Base-by-base conservation (phyloP, 345 rosid genomes). In the Aquilaria yunnanensis region DNA sequence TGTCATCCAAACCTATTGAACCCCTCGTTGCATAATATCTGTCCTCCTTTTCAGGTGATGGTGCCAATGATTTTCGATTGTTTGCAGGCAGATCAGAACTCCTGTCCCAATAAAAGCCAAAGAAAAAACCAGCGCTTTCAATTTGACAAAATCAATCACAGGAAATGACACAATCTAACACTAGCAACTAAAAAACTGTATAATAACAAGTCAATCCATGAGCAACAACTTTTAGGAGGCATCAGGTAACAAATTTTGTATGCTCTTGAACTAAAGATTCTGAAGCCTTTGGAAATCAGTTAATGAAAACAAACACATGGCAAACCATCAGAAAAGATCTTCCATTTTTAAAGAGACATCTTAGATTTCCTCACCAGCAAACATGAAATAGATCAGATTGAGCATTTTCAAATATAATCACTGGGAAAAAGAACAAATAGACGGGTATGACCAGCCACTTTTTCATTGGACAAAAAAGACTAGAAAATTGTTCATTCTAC, bases 1-100 rank as follows among this genome's bases (percentile, higher is more conserved):
- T 79, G 12, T 89, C 96, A 68, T 89, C 93, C 41, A 81, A 65
- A 54, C 90, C 85, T 70, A 83, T 55, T 0, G 96, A 85, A 14
- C 97, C 96, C 69, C 96, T 84, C 1, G 96, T 89, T 32, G 91
- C 72, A 69, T 89, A 87, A 67, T 78, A 83, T 71, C 91, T 71
- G 63, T 89, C 96, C 80, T 92, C 96, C 72, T 87, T 87, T 62
- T 78, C 93, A 1, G 86, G 84, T 0, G 93, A 88, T 34, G 79
- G 66, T 46, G 75, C 75, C 30, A 72, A 66, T 6, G 85, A 60
- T 82, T 78, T 85, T 61, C 78, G 61, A 57, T 67, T 78, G 71
- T 75, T 87, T 63, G 71, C 66, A 32, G 76, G 62, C 60, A 75
- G 63, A 65, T 85, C 89, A 4, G 74, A 68, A 34, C 59, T 81